Conservation (phyloP, 192 early-diverging fungal genomes). For the Allomyces macrogynus region DNA sequence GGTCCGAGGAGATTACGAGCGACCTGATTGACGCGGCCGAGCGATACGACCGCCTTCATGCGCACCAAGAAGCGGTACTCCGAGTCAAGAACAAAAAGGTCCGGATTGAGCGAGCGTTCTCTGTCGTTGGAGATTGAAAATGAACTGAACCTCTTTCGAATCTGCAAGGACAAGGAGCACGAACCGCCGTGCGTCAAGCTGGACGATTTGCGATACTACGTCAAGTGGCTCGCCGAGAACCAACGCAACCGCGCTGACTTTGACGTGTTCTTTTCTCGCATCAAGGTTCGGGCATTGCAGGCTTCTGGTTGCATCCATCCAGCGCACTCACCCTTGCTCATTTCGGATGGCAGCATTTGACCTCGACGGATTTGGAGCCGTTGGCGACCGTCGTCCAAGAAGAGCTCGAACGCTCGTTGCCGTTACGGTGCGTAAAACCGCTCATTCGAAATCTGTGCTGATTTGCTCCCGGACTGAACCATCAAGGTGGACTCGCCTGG, state of each 20-base stretch:
- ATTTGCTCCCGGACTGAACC: neutral
- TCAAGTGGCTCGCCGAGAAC: neutral
- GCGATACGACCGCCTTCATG: neutral
- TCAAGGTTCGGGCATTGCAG: neutral
- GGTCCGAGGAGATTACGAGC: no score
- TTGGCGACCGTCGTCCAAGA: neutral
- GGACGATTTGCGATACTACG: neutral
- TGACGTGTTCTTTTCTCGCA: neutral
- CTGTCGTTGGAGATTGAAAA: neutral
- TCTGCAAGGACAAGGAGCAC: neutral
- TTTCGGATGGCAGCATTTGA: neutral
- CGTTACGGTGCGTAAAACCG: neutral
- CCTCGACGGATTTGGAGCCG: neutral
- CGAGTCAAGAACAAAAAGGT: neutral
- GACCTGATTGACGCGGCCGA: neutral
- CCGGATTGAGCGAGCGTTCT: neutral
- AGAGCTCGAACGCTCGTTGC: neutral
- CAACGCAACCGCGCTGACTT: neutral
- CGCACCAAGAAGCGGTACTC: neutral
- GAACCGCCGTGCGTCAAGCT: neutral
- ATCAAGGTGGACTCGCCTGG: neutral
- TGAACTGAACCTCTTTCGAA: neutral
- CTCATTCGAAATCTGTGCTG: neutral
- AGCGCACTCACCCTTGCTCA: neutral
- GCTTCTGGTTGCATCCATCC: neutral